These are phyloP conservation scores for Backusella liffmaniae DNA, from an alignment of 192 early-diverging fungal species.

Conservation along the genomic window DNA sequence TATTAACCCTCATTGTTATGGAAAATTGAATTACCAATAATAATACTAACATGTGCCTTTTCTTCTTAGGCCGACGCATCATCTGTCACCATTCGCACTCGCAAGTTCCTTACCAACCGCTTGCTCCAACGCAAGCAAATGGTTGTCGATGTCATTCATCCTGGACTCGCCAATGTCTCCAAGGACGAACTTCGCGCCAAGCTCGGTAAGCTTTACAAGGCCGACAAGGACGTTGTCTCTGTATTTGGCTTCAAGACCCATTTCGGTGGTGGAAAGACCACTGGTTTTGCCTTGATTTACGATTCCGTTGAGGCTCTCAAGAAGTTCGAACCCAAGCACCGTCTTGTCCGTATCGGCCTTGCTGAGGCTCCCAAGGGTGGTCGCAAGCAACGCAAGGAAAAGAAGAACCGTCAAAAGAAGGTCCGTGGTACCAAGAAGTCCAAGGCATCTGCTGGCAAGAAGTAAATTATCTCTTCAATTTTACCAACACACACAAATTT, in stretches of 20 bases:
- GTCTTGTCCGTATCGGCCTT: conserved; percentile 76
- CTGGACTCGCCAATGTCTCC: conserved; percentile 89
- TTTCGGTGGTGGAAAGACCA: conserved; percentile 96
- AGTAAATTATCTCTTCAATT: conserved; percentile 48
- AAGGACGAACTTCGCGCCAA: conserved; percentile 92
- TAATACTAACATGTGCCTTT: background rate
- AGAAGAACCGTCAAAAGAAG: conserved; percentile 99
- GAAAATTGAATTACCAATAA: no score
- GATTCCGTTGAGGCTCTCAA: conserved; percentile 90
- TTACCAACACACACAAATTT: no score
- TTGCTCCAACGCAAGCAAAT: conserved; percentile 97
- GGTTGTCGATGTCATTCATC: conserved; percentile 96
- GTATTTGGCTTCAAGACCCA: conserved; percentile 93
- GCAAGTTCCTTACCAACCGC: conserved; percentile 99
- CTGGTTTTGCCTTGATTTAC: conserved; percentile 96
- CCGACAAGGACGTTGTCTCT: conserved; percentile 84
- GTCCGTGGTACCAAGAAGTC: conserved; percentile 95
- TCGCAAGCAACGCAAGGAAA: conserved; percentile 99
- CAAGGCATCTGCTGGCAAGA: conserved; percentile 64
- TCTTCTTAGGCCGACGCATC: conserved; percentile 68
- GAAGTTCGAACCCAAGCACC: conserved; percentile 99
- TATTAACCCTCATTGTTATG: no score
- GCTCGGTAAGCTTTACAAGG: conserved; percentile 94
- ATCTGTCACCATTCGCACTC: conserved; percentile 93
- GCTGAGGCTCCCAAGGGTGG: conserved; percentile 69